phyloP scores from a whole-genome alignment of 805 yeast genomes.

The Cyberlindnera galapagoensis region DNA sequence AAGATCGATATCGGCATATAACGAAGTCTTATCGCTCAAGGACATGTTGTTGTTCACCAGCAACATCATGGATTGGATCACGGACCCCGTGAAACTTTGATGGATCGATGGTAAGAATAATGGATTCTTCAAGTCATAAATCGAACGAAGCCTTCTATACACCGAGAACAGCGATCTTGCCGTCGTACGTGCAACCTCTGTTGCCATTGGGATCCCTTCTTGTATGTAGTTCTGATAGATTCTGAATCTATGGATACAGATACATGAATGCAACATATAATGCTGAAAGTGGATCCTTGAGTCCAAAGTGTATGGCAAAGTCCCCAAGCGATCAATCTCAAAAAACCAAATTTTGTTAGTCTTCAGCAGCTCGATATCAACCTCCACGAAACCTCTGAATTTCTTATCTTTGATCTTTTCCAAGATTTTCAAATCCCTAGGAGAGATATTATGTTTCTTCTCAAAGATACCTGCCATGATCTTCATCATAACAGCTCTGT shows the following conservation, averaged over 20 bases:
- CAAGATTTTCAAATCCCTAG: conserved; percentile 13
- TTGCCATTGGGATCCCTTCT: conserved; percentile 24
- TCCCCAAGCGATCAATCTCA: conserved; percentile 19
- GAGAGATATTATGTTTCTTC: conserved; percentile 17
- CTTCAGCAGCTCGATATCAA: conserved; percentile 22
- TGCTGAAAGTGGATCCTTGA: conserved; percentile 24
- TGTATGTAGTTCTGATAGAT: conserved; percentile 24
- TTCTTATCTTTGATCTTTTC: conserved; percentile 13
- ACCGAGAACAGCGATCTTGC: conserved; percentile 24
- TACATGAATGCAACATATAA: conserved; percentile 26
- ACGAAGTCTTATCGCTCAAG: conserved; percentile 14
- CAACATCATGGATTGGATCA: conserved; percentile 27
- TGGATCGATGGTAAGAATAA: conserved; percentile 27
- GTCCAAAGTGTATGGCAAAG: conserved; percentile 19
- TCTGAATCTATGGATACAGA: conserved; percentile 27
- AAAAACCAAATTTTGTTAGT: conserved; percentile 23
- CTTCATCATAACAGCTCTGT: conserved; percentile 23
- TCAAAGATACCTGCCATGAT: conserved; percentile 23
- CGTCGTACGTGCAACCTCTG: conserved; percentile 22
- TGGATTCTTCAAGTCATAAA: conserved; percentile 21
- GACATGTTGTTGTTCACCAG: conserved; percentile 19
- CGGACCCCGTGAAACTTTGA: conserved; percentile 27
- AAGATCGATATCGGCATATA: conserved; percentile 22
- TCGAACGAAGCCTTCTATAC: conserved; percentile 21
- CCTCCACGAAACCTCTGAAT: conserved; percentile 22